Conservation (phyloP, 345 rosid genomes). For the sweet orange (Citrus sinensis) region DNA sequence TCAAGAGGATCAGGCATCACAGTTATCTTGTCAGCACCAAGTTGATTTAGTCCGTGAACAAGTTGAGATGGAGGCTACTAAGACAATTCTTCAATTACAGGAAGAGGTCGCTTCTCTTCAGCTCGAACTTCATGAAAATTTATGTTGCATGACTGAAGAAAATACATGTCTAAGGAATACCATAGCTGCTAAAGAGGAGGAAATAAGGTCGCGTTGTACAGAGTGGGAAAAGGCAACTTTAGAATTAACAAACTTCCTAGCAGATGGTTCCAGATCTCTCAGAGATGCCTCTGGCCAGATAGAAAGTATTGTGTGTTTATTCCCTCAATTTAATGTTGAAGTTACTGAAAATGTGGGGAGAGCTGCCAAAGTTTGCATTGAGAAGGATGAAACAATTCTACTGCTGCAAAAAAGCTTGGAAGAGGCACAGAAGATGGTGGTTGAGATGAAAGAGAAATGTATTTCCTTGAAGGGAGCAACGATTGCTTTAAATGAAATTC, state of each 20-base stretch:
- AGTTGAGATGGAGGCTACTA: slow-evolving; percentile 77
- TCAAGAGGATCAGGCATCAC: slow-evolving; percentile 53
- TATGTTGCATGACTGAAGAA: slow-evolving; percentile 47
- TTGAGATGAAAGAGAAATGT: slow-evolving; percentile 75
- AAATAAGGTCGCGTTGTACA: slow-evolving; percentile 37
- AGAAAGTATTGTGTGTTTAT: slow-evolving; percentile 57
- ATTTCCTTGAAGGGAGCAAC: slow-evolving; percentile 69
- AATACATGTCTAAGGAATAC: slow-evolving; percentile 45
- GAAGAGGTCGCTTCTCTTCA: slow-evolving; percentile 68
- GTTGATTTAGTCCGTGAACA: slow-evolving; percentile 68
- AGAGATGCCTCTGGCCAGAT: slow-evolving; percentile 69
- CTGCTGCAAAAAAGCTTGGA: slow-evolving; percentile 78
- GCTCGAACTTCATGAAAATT: slow-evolving; percentile 52
- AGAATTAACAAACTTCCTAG: slow-evolving; percentile 75
- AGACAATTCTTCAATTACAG: slow-evolving; percentile 77
- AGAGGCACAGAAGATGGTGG: slow-evolving; percentile 67
- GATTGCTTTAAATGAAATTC: slow-evolving; percentile 51
- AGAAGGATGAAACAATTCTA: slow-evolving; percentile 74
- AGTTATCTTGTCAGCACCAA: slow-evolving; percentile 53
- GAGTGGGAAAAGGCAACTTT: slow-evolving; percentile 88
- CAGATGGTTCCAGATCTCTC: slow-evolving; percentile 84
- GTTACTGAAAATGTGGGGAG: slow-evolving; percentile 67
- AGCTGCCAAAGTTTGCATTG: slow-evolving; percentile 72
- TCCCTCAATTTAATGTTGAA: slow-evolving; percentile 61
- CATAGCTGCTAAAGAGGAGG: slow-evolving; percentile 60